phyloP scores from a whole-genome alignment of 495 filamentous ascomycete species.

The Penicillium pulvis region DNA sequence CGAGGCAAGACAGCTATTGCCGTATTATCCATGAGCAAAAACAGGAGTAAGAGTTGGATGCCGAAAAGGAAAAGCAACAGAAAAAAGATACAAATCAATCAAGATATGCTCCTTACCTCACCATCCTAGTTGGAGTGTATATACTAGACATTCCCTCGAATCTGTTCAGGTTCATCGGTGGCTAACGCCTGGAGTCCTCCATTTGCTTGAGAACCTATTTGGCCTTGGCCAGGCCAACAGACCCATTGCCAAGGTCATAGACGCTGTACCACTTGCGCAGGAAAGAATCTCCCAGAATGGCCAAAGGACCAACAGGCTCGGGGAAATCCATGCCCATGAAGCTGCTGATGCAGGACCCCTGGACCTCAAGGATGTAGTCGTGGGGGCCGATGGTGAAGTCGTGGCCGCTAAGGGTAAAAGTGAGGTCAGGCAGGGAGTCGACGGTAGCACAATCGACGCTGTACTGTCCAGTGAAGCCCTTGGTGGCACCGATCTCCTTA shows the following conservation, averaged over 20 bases:
- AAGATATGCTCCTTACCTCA: slow-evolving; percentile 12
- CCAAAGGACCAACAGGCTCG: slow-evolving; percentile 85
- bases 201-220: slow-evolving; percentile 49
- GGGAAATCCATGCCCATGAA: slow-evolving; percentile 99
- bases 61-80: slow-evolving; percentile 4
- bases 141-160: slow-evolving; percentile 22
- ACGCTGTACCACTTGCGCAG: slow-evolving; percentile 96
- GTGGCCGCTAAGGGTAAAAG: slow-evolving; percentile 83
- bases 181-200: slow-evolving; percentile 11
- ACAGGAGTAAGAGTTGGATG: slow-evolving; percentile 7
- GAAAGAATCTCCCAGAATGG: slow-evolving; percentile 97
- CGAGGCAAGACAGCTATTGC: slow-evolving; percentile 15
- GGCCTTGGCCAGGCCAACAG: slow-evolving; percentile 84
- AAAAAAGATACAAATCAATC: slow-evolving; percentile 9
- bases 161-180: slow-evolving; percentile 13
- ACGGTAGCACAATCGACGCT: slow-evolving; percentile 86
- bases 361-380: slow-evolving; percentile 96
- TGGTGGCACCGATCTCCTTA: slow-evolving; percentile 96
- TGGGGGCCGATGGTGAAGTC: slow-evolving; percentile 87
- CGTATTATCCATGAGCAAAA: slow-evolving; percentile 12
- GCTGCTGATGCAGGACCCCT: slow-evolving; percentile 92
- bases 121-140: slow-evolving; percentile 15
- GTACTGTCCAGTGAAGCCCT: slow-evolving; percentile 94
- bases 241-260: slow-evolving; percentile 84
- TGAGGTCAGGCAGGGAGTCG: slow-evolving; percentile 79